Conservation (phyloP, 2,329 filamentous ascomycete species). For the Claviceps fusiformis region DNA sequence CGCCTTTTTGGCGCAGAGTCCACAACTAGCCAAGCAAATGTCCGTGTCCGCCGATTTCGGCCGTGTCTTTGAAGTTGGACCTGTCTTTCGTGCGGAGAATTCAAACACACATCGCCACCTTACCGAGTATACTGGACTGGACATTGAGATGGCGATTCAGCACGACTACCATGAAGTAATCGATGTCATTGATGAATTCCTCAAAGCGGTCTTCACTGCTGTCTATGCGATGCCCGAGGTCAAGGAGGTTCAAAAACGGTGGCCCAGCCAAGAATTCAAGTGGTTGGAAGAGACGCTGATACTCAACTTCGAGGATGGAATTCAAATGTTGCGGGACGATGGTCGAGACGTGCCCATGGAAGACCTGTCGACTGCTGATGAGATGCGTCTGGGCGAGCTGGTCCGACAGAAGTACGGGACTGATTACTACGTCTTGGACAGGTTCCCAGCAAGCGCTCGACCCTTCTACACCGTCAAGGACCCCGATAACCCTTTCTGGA, state of each 20-base stretch:
- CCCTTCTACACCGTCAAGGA: slow-evolving; percentile 91
- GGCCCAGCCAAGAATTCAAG: slow-evolving; percentile 74
- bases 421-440: slow-evolving; percentile 90
- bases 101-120: slow-evolving; percentile 90
- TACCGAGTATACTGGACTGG: slow-evolving; percentile 87
- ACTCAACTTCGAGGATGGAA: slow-evolving; percentile 65
- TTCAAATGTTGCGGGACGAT: slow-evolving; percentile 72
- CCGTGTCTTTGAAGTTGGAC: slow-evolving; percentile 61
- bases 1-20: slow-evolving; percentile 82
- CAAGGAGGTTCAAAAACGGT: slow-evolving; percentile 66
- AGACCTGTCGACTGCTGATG: slow-evolving; percentile 72
- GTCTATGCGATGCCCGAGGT: slow-evolving; percentile 48
- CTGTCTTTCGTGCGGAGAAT: slow-evolving; percentile 84
- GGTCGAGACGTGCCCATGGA: slow-evolving; percentile 61
- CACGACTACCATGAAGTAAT: slow-evolving; percentile 84
- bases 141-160: slow-evolving; percentile 85
- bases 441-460: slow-evolving; percentile 71
- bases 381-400: slow-evolving; percentile 72
- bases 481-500: slow-evolving; percentile 54
- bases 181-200: slow-evolving; percentile 59
- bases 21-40: slow-evolving; percentile 89
- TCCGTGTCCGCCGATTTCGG: slow-evolving; percentile 79
- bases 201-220: slow-evolving; percentile 54
- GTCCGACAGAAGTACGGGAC: slow-evolving; percentile 78
- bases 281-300: slow-evolving; percentile 78